Percentiles rank a stretch among this genome's conserved stretches.
phyloP scores from a whole-genome alignment of 768 basidiomycete species.

The Termitomyces sp. region DNA sequence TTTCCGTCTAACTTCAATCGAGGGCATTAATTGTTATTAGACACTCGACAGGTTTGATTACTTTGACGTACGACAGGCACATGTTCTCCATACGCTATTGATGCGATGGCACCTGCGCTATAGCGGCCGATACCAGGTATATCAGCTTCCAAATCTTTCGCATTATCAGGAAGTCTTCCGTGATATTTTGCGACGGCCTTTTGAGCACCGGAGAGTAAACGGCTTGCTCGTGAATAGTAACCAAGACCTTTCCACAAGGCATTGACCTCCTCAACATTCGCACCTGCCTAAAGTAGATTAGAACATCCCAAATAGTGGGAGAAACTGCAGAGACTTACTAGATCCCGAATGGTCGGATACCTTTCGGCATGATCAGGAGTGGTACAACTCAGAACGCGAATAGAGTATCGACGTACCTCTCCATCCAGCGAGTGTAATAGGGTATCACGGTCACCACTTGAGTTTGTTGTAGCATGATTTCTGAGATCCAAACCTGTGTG shows the following conservation, averaged over 20 bases:
- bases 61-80: conserved; percentile 71
- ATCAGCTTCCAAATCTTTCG: conserved; percentile 73
- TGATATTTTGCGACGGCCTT: conserved; percentile 62
- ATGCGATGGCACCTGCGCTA: conserved; percentile 80
- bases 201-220: conserved; percentile 80
- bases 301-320: conserved; percentile 9
- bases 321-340: conserved; percentile 41
- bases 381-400: neutral
- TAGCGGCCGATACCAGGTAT: conserved; percentile 89
- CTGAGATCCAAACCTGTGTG: conserved; percentile 78
- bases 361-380: conserved; percentile 29
- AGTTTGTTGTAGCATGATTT: conserved; percentile 97
- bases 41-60: neutral
- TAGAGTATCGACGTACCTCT: conserved; percentile 44
- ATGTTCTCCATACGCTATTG: conserved; percentile 83
- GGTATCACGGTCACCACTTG: conserved; percentile 92
- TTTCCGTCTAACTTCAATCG: conserved; percentile 78
- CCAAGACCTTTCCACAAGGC: conserved; percentile 89
- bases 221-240: conserved; percentile 84
- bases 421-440: conserved; percentile 89
- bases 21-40: neutral
- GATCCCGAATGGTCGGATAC: conserved; percentile 77
- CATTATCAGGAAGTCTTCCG: conserved; percentile 77
- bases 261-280: conserved; percentile 83
- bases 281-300: conserved; percentile 46